phyloP scores from a whole-genome alignment of 345 rosid species.

The Salix viminalis region DNA sequence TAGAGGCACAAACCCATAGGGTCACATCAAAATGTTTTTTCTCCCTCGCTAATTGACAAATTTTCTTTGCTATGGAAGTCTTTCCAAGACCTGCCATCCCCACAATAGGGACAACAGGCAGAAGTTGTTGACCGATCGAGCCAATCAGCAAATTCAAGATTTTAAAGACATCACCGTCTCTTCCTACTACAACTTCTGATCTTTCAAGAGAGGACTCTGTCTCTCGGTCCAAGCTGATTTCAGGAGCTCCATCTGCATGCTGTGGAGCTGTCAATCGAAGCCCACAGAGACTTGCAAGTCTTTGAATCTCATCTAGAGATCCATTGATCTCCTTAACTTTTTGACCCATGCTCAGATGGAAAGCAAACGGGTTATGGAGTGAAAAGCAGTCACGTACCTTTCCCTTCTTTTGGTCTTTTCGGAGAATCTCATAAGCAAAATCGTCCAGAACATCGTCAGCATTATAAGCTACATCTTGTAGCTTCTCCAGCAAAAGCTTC shows the following conservation, averaged over 20 bases:
- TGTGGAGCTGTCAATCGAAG: no score
- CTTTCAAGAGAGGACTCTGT: neutral
- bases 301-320: neutral
- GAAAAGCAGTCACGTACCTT: no score
- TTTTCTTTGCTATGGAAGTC: slow-evolving; percentile 15
- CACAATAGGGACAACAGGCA: slow-evolving; percentile 6
- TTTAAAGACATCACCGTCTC: slow-evolving; percentile 8
- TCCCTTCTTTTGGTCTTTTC: no score
- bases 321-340: slow-evolving; percentile 1
- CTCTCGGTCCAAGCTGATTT: no score
- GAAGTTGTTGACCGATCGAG: neutral
- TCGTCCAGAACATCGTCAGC: no score
- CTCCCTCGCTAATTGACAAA: neutral
- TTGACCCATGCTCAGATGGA: neutral
- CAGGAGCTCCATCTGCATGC: no score
- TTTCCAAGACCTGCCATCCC: slow-evolving; percentile 33
- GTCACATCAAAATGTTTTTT: neutral
- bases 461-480: no score
- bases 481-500: no score
- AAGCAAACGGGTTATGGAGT: neutral
- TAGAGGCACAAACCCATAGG: slow-evolving; percentile 17
- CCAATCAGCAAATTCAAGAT: slow-evolving; percentile 4
- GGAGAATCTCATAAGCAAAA: no score
- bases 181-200: slow-evolving; percentile 8
- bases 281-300: no score